Evolutionary conservation across 179 eudicot genomes (phyloP).

Genomic region (Nepenthes alata): DNA sequence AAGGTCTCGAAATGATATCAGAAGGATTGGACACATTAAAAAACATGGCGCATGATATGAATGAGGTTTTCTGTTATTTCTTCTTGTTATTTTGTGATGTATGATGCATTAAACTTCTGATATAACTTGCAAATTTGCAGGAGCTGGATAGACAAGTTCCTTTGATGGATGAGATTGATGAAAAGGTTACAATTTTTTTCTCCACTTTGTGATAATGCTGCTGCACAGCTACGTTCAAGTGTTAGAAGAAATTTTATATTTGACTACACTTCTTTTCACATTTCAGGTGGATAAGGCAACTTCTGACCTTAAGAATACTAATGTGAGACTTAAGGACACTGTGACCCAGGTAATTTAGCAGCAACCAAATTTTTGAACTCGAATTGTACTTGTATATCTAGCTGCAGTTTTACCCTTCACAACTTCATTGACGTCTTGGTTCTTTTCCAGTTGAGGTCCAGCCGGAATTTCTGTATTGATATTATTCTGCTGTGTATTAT

Average conservation of each 20-base stretch:
- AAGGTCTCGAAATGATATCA: constrained; percentile 91
- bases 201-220: background rate
- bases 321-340: constrained; percentile 88
- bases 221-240: background rate
- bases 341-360: constrained; percentile 67
- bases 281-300: constrained; percentile 87
- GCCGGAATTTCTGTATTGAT: constrained; percentile 82
- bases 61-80: constrained; percentile 53
- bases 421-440: background rate
- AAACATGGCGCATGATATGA: constrained; percentile 97
- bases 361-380: background rate
- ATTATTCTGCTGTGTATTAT: constrained; percentile 72
- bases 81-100: constrained; percentile 1
- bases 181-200: constrained; percentile 48
- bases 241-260: background rate
- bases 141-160: constrained; percentile 97
- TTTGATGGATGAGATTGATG: constrained; percentile 96
- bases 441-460: constrained; percentile 71
- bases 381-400: background rate
- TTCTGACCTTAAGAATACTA: constrained; percentile 87
- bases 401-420: background rate
- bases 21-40: constrained; percentile 96
- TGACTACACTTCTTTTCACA: background rate
- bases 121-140: constrained; percentile 25
- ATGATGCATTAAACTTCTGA: constrained; percentile 2